Base-by-base conservation (phyloP, 2,329 filamentous ascomycete genomes). In the Colletotrichum aenigma region DNA sequence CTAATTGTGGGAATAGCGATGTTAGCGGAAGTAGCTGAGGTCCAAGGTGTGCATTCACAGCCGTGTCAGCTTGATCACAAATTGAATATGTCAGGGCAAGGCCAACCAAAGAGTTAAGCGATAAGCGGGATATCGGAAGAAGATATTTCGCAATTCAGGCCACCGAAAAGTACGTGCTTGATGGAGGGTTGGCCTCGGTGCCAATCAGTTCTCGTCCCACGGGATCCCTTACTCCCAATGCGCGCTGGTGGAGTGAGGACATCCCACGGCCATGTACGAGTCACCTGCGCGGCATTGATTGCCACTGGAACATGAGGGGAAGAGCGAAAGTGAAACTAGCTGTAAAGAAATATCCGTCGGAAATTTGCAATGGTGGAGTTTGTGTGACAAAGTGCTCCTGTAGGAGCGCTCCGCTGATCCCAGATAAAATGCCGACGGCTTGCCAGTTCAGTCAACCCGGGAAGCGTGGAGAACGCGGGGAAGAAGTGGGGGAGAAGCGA, bases 321-420 rank as follows among this genome's bases (percentile, higher is more conserved):
- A 52, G n/a, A 21, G n/a, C 0, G 16, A 43, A 43, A n/a, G 36
- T 43, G 36, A 0, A 10, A 5, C 8, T 16, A 0, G 36, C 16
- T 43, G 4, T 10, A 8, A 18, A 10, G 12, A 43, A 43, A 21
- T 52, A 52, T 21, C 43, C 43, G n/a, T 52, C 43, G n/a, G 43
- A 13, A 52, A 24, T 52, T 52, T 52, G 10, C 43, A 52, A 21
- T 13, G 36, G 36, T n/a, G 36, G 36, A 43, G 36, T 10, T 43
- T 2, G 36, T 43, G 36, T 43, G 5, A 43, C 8, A 10, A 43
- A 43, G 36, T 43, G 36, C 16, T 4, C 36, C 5, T 43, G 36
- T 43, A 18, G 16, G 36, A 43, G 16, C 36, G 16, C 36, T n/a
- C 9, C 38, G 38, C 9, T 48, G 38, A 48, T n/a, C 9, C 4